Conservation (phyloP, 2,329 filamentous ascomycete species). For the Alternaria rosae region DNA sequence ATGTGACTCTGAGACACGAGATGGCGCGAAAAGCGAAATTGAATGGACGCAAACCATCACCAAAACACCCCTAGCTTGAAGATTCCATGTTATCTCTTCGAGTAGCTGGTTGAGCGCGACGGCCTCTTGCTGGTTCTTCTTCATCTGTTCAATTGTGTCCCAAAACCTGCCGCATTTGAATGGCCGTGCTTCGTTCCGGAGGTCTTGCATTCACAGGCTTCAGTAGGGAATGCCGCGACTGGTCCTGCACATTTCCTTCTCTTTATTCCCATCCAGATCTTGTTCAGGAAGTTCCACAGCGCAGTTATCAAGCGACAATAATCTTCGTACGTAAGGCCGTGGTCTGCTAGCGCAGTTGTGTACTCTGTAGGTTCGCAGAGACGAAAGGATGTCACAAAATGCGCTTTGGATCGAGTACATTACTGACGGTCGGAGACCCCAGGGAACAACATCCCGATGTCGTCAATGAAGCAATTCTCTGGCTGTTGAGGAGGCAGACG, state of each 20-base stretch:
- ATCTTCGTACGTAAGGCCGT: constrained; percentile 34
- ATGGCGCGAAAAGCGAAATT: constrained; percentile 32
- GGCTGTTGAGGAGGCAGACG: constrained; percentile 23
- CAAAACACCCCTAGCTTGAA: constrained; percentile 26
- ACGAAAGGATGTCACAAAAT: constrained; percentile 34
- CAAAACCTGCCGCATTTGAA: not conserved
- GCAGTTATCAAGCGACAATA: constrained; percentile 23
- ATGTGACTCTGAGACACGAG: constrained; percentile 29
- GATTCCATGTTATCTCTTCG: constrained; percentile 27
- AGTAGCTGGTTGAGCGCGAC: constrained; percentile 25
- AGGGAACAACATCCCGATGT: constrained; percentile 34
- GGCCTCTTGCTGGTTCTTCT: constrained; percentile 20
- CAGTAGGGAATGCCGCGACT: not conserved
- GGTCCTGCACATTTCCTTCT: not conserved
- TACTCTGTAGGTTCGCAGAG: constrained; percentile 38
- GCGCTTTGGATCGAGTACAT: constrained; percentile 23
- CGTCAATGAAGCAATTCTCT: constrained; percentile 37
- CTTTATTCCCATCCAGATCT: not conserved
- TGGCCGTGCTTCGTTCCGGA: not conserved
- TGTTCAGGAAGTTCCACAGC: constrained; percentile 24
- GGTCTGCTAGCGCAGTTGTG: constrained; percentile 34
- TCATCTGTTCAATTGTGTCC: constrained; percentile 20
- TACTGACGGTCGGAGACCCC: constrained; percentile 29
- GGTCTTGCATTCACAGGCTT: not conserved
- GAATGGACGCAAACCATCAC: constrained; percentile 36